phyloP scores from a whole-genome alignment of 352 stramenopile species.

The Globisporangium polare region DNA sequence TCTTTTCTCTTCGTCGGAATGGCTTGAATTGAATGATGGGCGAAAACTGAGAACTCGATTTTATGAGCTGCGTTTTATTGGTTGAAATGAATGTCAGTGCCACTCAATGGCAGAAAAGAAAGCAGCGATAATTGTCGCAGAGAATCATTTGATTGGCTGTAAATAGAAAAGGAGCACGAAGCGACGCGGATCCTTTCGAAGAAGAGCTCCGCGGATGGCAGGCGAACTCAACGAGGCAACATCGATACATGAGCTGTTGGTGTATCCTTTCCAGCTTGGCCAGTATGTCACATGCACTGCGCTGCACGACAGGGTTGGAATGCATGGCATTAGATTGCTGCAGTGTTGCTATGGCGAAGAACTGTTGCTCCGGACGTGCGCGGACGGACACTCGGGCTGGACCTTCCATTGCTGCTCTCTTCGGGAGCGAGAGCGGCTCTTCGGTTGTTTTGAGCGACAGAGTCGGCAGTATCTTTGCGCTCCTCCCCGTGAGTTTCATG shows the following conservation, averaged over 20 bases:
- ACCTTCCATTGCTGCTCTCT: not conserved
- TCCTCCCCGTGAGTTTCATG: not conserved
- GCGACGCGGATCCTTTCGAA: not conserved
- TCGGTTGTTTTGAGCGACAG: not conserved
- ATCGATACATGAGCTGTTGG: not conserved
- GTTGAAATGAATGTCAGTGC: not conserved
- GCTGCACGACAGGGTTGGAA: too few species aligned
- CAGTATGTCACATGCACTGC: too few species aligned
- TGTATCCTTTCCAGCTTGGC: not conserved
- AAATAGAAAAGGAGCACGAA: constrained; percentile 2
- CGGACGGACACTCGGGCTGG: not conserved
- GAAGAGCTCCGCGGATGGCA: not conserved
- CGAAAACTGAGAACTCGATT: not conserved
- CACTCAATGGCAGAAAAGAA: not conserved
- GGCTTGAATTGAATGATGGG: not conserved
- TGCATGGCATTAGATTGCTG: too few species aligned
- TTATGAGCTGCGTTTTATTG: not conserved
- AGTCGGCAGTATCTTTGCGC: not conserved
- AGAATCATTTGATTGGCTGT: constrained; percentile 3
- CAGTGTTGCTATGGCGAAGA: too few species aligned
- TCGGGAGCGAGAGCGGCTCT: not conserved
- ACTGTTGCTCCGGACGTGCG: not conserved
- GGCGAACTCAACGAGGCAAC: too few species aligned
- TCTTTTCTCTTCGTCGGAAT: not conserved
- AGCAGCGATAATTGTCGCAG: not conserved